These are phyloP conservation scores for Nicotiana obtusifolia DNA, from an alignment of 257 asterid species.

Conservation along the genomic window DNA sequence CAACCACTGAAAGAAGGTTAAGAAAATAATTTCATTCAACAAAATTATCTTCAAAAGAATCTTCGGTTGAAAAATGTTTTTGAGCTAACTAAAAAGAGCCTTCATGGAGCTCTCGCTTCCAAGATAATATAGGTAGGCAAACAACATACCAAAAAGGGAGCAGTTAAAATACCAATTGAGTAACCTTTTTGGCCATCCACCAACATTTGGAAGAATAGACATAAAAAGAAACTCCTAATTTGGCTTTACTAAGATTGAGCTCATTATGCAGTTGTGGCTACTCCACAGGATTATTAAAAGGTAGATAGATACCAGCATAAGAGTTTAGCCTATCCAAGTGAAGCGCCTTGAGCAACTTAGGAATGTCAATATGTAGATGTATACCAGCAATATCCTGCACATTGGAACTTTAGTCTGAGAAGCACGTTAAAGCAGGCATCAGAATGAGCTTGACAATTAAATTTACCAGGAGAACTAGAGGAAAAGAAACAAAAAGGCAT, in stretches of 20 bases:
- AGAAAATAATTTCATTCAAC: neutral
- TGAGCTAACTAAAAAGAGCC: neutral
- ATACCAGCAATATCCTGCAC: slow-evolving; percentile 92
- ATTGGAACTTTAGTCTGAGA: neutral
- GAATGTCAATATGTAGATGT: slow-evolving; percentile 79
- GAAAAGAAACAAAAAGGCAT: neutral
- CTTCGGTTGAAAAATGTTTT: neutral
- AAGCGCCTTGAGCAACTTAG: slow-evolving; percentile 70
- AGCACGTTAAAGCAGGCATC: neutral
- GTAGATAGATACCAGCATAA: slow-evolving; percentile 54
- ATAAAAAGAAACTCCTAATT: neutral
- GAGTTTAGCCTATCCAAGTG: slow-evolving; percentile 77
- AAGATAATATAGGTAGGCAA: neutral
- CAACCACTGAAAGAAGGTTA: neutral
- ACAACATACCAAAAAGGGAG: neutral
- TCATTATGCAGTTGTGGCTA: neutral
- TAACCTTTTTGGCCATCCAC: neutral
- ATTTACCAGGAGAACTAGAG: neutral
- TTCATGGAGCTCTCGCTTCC: neutral
- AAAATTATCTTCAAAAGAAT: neutral
- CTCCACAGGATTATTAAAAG: neutral
- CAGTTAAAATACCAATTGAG: neutral
- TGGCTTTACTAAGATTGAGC: neutral
- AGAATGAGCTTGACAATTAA: neutral
- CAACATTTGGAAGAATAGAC: neutral